Evolutionary conservation across 805 yeast species (phyloP), one percentile per base, ranked within the genome.

Genomic region (Kuraishia capsulata): DNA sequence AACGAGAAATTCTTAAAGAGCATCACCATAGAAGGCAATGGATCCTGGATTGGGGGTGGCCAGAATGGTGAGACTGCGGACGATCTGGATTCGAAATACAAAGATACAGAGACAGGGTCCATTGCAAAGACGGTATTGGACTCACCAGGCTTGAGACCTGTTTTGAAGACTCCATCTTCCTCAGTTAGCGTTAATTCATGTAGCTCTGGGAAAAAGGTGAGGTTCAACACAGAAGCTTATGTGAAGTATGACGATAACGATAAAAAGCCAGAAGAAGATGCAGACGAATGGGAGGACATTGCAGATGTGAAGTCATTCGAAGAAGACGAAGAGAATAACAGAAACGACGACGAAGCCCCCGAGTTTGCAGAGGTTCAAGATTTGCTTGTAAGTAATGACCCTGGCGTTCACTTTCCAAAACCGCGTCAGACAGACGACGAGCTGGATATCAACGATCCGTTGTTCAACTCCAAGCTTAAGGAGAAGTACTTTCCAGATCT

Each of bases 401-500:
- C 61, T 1, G 63, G 64, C 36, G 77, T 84, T 2, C 94, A 84
- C 57, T 84, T 85, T 47, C 74, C 83, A 1, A 73, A 69, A 36
- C 82, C 84, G 4, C 51, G 51, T 25, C 42, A 51, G 2, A 51
- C 52, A 16, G 46, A 44, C 2, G 53, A 49, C 4, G 65, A 63
- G 18, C 46, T 81, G 25, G 88, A 84, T 47, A 56, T 85, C 4
- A 65, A 82, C 50, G 95, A 82, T 56, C 92, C 94, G 1, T 69
- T 80, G 9, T 89, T 89, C 54, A 71, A 78, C 46, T 78, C 78
- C 20, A 81, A 87, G 51, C 62, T 92, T 37, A 92, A 88, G 50
- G 82, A 78, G 20, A 84, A 83, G 52, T 90, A 76, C 60, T 92
- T 79, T 60, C 97, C 99, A 1, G 90, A 88, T 46, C 64, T 92